Conservation (phyloP, 2,329 filamentous ascomycete species). For the Cordyceps militaris region DNA sequence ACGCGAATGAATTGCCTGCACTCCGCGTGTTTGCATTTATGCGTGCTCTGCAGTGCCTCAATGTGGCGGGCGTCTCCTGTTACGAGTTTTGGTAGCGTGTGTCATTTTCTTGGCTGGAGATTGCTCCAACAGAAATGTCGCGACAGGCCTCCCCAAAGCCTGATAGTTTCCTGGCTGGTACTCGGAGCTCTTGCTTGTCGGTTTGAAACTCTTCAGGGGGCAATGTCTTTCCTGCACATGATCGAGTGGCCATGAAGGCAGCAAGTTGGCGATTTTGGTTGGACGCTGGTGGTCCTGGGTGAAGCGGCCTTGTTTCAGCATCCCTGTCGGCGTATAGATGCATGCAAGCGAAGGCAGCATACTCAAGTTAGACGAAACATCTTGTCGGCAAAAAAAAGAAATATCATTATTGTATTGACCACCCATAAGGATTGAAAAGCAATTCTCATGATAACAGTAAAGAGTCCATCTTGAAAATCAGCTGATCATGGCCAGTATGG, state of each 20-base stretch:
- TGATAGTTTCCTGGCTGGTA: background rate
- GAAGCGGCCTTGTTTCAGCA: constrained; percentile 1
- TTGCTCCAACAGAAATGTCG: background rate
- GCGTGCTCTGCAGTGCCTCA: background rate
- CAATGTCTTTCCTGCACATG: no score
- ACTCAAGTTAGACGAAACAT: background rate
- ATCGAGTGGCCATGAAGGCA: no score
- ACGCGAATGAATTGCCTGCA: background rate
- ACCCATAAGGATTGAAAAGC: no score
- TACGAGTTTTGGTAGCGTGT: background rate
- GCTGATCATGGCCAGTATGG: no score
- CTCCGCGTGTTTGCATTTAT: background rate
- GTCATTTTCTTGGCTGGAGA: background rate
- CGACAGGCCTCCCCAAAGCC: background rate
- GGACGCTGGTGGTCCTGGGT: background rate
- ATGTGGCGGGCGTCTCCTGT: constrained; percentile 4
- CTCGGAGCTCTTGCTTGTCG: background rate
- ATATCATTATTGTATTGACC: no score
- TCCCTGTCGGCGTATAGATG: background rate
- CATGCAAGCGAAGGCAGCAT: no score
- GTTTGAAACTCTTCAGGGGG: background rate
- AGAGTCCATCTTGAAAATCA: no score
- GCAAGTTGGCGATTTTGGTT: background rate
- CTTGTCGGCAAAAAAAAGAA: no score
- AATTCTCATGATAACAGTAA: no score